Base-by-base conservation (phyloP, 2,329 filamentous ascomycete species). In the Colletotrichum trifolii region DNA sequence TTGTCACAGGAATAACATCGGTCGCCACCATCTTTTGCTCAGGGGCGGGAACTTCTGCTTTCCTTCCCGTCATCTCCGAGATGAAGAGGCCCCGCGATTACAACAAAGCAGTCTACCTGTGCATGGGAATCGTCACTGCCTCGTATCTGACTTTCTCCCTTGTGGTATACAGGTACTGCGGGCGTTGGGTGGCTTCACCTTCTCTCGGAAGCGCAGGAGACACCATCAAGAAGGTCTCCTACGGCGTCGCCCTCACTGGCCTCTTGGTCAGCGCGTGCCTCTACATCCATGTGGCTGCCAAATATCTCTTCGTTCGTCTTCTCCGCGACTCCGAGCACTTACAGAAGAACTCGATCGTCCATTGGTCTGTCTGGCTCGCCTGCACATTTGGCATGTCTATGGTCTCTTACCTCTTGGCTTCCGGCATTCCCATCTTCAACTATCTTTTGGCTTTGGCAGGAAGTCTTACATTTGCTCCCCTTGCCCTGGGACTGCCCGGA, bases 51-150 rank as follows among this genome's bases (percentile, higher is more conserved):
- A 89, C 87, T 0, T 85, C 83, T 0, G 85, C 86, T 2, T 90
- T 89, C 70, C 75, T 90, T 2, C 86, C 87, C 5, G 85, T 91
- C 63, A 90, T 90, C 57, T 85, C 84, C 0, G 89, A 91, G 76
- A 91, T 91, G 87, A 79, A 77, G 46, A 79, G 81, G 36, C 87
- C 88, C 0, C 79, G 78, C 17, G 85, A 89, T 68, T 90, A 85
- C 73, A 82, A 81, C 65, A 89, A 89, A 73, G 83, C 88, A 0
- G 78, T 90, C 0, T 88, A 83, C 70, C 74, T 83, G 12, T 87
- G 84, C 73, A 88, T 88, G 86, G 77, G 74, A 13, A 74, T 89
- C 55, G 85, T 88, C 5, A 84, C 83, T 0, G 79, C 82, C 0
- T 82, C 83, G 0, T 90, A 90, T 70, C 77, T 89, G 10, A 81